Evolutionary conservation across 768 basidiomycete species (phyloP), one percentile per base, ranked within the genome.

Genomic region (Boletus huronensis): DNA sequence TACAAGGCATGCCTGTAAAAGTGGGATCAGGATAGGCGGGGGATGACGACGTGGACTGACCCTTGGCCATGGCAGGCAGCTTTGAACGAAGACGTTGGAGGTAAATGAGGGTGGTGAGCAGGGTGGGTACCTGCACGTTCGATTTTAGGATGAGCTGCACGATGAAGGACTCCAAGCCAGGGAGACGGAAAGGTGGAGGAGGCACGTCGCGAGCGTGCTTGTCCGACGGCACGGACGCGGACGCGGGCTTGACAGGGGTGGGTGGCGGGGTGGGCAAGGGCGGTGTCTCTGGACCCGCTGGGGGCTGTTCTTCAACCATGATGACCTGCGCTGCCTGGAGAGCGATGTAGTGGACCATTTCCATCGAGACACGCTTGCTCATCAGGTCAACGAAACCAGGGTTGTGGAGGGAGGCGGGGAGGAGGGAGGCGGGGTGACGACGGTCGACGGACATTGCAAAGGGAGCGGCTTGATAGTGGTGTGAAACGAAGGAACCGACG

Each of bases 81-180:
- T 87, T 93, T 32, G 77, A 68, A 45, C 85, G 84, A 49, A 99
- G 79, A 34, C 96, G 83, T 59, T 95, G 88, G 59, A 99, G 85
- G 75, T 95, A 98, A 60, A 96, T 78, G 67, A 98, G 79, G 31
- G 94, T 97, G 32, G 90, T 84, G 48, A 97, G 84, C 50, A 99
- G 79, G 21, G 94, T 98, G 26, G 92, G 79, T 6, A 92, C 90
- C 70, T 93, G 92, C 45, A 98, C 93, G 65, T 93, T 90, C 39
- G 90, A 90, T 67, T 80, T 79, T 57, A 83, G 77, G 58, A 93
- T 85, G 50, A 98, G 78, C 65, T 83, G 82, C 51, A 81, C 72
- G 69, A 99, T 95, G 71, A 97, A 99, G 50, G 86, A 80, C 62
- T 90, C 83, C 47, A 99, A 77, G 35, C 85, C 79, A 34, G 91